phyloP scores from a whole-genome alignment of 2,329 filamentous ascomycete genomes.

The Colletotrichum sp. region DNA sequence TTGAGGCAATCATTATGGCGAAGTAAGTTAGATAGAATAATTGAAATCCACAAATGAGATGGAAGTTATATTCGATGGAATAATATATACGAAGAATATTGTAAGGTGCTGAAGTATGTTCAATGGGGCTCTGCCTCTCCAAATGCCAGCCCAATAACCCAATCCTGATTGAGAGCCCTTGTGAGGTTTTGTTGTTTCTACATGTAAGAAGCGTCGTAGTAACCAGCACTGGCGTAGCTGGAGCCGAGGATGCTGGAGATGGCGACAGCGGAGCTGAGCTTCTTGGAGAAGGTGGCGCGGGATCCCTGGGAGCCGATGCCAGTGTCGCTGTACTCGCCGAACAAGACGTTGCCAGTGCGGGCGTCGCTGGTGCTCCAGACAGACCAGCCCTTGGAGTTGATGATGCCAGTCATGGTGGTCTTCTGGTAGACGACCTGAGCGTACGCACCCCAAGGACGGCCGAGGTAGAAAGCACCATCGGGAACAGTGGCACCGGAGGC shows the following conservation, averaged over 20 bases:
- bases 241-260: conserved; percentile 33
- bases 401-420: conserved; percentile 55
- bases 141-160: neutral
- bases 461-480: conserved; percentile 48
- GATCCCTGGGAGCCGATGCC: conserved; percentile 59
- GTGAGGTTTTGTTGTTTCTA: neutral
- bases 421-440: conserved; percentile 54
- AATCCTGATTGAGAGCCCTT: neutral
- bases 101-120: neutral
- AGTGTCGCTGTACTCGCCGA: conserved; percentile 64
- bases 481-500: conserved; percentile 39
- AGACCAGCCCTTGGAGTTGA: conserved; percentile 65
- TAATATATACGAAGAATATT: neutral
- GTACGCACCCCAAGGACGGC: conserved; percentile 52
- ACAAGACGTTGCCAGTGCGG: conserved; percentile 58
- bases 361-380: conserved; percentile 55
- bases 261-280: conserved; percentile 36
- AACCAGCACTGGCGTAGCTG: conserved; percentile 27
- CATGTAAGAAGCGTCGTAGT: conserved; percentile 32
- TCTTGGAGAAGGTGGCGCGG: conserved; percentile 49
- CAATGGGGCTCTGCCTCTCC: neutral
- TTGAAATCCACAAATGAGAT: neutral
- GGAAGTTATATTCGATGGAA: neutral
- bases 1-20: neutral
- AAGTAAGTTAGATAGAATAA: neutral